Conservation (phyloP, 495 filamentous ascomycete species). For the Aspergillus conjunctus region DNA sequence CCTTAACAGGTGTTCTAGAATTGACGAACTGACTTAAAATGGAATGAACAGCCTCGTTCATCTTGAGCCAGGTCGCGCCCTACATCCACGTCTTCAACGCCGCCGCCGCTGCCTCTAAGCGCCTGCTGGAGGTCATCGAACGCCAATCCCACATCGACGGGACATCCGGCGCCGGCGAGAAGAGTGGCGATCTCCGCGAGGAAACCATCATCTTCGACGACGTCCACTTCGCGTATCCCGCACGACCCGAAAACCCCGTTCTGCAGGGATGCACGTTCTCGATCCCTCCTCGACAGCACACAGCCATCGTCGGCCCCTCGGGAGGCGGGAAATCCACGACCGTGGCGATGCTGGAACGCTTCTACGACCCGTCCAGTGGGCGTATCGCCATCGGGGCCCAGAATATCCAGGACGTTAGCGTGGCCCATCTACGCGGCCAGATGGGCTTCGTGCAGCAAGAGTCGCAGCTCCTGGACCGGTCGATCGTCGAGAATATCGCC, state of each 20-base stretch:
- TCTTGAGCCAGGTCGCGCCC: too few species aligned
- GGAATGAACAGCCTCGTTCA: too few species aligned
- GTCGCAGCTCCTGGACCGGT: constrained; percentile 60
- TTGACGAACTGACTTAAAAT: too few species aligned
- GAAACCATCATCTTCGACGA: constrained; percentile 62
- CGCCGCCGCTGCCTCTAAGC: too few species aligned
- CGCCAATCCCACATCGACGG: constrained; percentile 53
- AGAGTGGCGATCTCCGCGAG: constrained; percentile 46
- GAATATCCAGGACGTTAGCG: constrained; percentile 54
- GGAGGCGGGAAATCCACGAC: constrained; percentile 70
- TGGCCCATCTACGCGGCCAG: constrained; percentile 55
- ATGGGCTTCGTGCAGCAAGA: constrained; percentile 68
- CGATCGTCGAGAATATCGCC: constrained; percentile 69
- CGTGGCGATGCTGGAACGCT: constrained; percentile 54
- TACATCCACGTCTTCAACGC: too few species aligned
- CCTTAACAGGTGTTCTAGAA: too few species aligned
- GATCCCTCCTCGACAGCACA: constrained; percentile 56
- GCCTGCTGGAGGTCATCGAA: constrained; percentile 36
- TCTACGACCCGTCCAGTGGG: constrained; percentile 45
- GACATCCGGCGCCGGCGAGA: constrained; percentile 33
- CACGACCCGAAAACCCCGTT: constrained; percentile 58
- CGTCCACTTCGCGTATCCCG: constrained; percentile 13
- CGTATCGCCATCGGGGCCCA: constrained; percentile 50
- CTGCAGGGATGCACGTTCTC: constrained; percentile 48
- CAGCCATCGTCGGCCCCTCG: constrained; percentile 68